Conservation (phyloP, 345 rosid species). For the Rhodamnia rubescens region DNA sequence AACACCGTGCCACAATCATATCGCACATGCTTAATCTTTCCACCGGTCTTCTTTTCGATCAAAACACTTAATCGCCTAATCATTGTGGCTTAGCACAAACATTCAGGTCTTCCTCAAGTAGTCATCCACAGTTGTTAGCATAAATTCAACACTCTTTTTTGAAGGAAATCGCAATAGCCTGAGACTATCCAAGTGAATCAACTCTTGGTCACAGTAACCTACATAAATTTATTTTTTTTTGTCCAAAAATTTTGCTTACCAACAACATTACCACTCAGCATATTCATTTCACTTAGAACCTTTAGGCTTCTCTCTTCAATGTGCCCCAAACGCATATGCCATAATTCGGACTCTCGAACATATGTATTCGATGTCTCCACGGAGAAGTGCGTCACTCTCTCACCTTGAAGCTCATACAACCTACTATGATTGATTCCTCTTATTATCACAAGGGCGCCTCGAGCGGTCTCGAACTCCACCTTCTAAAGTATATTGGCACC, state of each 20-base stretch:
- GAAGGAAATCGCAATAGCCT: accelerated
- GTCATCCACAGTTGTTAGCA: neutral
- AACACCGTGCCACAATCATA: neutral
- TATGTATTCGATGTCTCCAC: neutral
- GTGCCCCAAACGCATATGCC: neutral
- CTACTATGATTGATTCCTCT: neutral
- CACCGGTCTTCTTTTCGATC: neutral
- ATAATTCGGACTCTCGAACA: neutral
- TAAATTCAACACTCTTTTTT: accelerated
- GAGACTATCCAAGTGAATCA: neutral
- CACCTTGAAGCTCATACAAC: neutral
- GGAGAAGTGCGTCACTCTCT: neutral
- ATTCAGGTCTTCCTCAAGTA: neutral
- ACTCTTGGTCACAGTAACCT: neutral
- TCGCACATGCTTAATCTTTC: neutral
- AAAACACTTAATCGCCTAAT: neutral
- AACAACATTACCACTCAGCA: neutral
- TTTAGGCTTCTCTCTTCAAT: neutral
- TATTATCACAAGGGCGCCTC: neutral
- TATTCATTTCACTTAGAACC: neutral
- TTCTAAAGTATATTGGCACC: neutral
- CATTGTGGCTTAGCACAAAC: neutral
- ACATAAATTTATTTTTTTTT: neutral
- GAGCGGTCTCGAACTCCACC: neutral
- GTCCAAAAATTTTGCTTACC: neutral